Percentiles rank a stretch among this genome's conserved stretches.
Evolutionary conservation across 2,329 filamentous ascomycete species (phyloP).

Genomic region (Hortaea werneckii): DNA sequence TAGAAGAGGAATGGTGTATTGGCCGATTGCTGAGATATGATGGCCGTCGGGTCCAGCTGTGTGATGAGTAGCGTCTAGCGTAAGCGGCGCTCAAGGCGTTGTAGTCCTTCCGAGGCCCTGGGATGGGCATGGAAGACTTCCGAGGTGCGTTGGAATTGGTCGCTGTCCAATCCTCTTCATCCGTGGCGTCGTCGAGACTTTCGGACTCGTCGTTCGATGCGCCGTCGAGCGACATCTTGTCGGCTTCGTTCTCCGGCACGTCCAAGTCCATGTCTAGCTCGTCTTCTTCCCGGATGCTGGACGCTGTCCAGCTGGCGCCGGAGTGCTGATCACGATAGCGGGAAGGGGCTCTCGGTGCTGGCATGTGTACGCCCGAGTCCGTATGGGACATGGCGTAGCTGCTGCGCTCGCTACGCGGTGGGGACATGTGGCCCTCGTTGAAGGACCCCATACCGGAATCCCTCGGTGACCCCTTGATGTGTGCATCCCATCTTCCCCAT

Average conservation of each 20-base stretch:
- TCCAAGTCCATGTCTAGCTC: conserved; percentile 46
- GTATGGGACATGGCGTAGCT: conserved; percentile 26
- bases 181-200: conserved; percentile 58
- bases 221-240: conserved; percentile 86
- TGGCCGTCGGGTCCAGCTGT: conserved; percentile 15
- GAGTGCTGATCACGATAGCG: conserved; percentile 25
- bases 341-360: conserved; percentile 14
- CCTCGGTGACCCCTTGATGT: conserved; percentile 47
- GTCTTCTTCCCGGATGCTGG: conserved; percentile 56
- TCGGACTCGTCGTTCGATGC: conserved; percentile 53
- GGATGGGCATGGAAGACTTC: conserved; percentile 41
- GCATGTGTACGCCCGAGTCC: conserved; percentile 24
- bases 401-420: conserved; percentile 40
- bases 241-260: conserved; percentile 75
- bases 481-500: conserved; percentile 93
- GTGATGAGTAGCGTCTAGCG: conserved; percentile 17
- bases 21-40: conserved; percentile 6
- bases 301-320: conserved; percentile 56
- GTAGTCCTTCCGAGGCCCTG: conserved; percentile 18
- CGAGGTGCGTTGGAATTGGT: conserved; percentile 79
- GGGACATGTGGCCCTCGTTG: conserved; percentile 30
- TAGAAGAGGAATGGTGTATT: conserved; percentile 15
- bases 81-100: conserved; percentile 21
- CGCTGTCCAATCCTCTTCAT: conserved; percentile 91
- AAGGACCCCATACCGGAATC: conserved; percentile 30